These are phyloP conservation scores for Punctularia strigosozonata DNA, from an alignment of 768 basidiomycete species.

Conservation along the genomic window DNA sequence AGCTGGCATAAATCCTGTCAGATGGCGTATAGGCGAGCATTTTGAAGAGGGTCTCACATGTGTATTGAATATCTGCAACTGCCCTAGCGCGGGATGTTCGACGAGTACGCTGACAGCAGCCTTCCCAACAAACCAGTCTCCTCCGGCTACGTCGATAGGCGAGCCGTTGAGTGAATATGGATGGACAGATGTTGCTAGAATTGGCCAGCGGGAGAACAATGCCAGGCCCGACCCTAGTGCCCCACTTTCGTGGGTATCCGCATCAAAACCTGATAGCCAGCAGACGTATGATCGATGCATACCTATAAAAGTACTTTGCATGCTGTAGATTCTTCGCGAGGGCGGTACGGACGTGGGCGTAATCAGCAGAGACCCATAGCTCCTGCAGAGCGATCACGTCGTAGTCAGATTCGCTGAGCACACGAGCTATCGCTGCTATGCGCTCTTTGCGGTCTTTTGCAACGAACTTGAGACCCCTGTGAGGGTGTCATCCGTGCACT, in stretches of 20 bases:
- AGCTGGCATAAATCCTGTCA: slow-evolving; percentile 20
- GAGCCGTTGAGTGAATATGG: slow-evolving; percentile 81
- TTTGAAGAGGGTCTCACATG: slow-evolving; percentile 48
- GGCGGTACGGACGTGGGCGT: slow-evolving; percentile 46
- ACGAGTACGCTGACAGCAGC: slow-evolving; percentile 67
- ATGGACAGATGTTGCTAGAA: slow-evolving; percentile 56
- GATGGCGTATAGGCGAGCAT: neutral
- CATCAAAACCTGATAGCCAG: neutral
- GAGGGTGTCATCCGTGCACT: neutral
- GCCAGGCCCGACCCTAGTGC: slow-evolving; percentile 91
- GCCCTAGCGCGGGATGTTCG: slow-evolving; percentile 59
- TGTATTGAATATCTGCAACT: slow-evolving; percentile 79
- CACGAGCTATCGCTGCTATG: slow-evolving; percentile 60
- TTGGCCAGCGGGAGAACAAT: slow-evolving; percentile 73
- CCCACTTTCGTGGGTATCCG: slow-evolving; percentile 37
- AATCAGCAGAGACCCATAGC: slow-evolving; percentile 81
- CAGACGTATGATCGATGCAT: slow-evolving; percentile 5
- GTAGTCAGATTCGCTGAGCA: slow-evolving; percentile 48
- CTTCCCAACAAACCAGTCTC: slow-evolving; percentile 94
- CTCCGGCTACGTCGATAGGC: slow-evolving; percentile 69
- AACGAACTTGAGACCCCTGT: slow-evolving; percentile 81
- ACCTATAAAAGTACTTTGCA: slow-evolving; percentile 80
- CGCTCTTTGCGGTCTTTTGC: slow-evolving; percentile 65
- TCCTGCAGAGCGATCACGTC: slow-evolving; percentile 84
- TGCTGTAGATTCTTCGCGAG: slow-evolving; percentile 47